Evolutionary conservation across 345 rosid genomes (phyloP), one percentile per base, ranked within the genome.

Genomic region (Moricandia arvensis): DNA sequence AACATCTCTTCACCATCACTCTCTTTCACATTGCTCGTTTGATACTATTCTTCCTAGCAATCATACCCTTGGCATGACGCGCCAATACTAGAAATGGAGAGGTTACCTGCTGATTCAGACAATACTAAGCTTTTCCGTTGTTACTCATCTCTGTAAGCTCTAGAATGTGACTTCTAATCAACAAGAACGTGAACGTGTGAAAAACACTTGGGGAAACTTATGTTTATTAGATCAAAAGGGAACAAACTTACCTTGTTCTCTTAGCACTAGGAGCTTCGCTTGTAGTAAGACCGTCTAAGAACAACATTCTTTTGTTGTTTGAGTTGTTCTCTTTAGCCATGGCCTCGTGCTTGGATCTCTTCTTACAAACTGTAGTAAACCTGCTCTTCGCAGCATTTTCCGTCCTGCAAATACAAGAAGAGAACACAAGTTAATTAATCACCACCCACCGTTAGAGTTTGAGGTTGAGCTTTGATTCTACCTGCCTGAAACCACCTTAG

Each of bases 311-410:
- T 83, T 89, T 91, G 79, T 83, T 86, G 79, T 85, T 90, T 8
- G 85, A 74, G 82, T 87, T 94, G 59, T 10, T 59, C 82, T 89
- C 96, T 64, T 87, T 90, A 6, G 86, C 87, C 62, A 89, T 77
- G 69, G 95, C 92, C 80, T 91, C 97, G 63, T 84, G 87, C 80
- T 86, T 94, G 9, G 96, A 96, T 80, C 91, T 94, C 79, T 91
- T 94, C 86, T 94, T 91, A 85, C 98, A 90, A 47, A 94, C 81
- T 37, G 98, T 94, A 8, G 98, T 82, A 82, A 94, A 94, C 31
- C 95, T 83, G 82, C 90, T 94, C 83, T 91, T 94, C 74, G 90
- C 98, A 62, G 97, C 98, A 82, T 94, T 94, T 81, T 94, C 98
- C 27, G 98, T 94, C 83, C 98, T 90, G 84, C 78, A 72, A 59